Percentiles rank a stretch among this genome's conserved stretches.
These are phyloP conservation scores for Elsinoe australis DNA, from an alignment of 2,329 filamentous ascomycete genomes.

Conservation along the genomic window DNA sequence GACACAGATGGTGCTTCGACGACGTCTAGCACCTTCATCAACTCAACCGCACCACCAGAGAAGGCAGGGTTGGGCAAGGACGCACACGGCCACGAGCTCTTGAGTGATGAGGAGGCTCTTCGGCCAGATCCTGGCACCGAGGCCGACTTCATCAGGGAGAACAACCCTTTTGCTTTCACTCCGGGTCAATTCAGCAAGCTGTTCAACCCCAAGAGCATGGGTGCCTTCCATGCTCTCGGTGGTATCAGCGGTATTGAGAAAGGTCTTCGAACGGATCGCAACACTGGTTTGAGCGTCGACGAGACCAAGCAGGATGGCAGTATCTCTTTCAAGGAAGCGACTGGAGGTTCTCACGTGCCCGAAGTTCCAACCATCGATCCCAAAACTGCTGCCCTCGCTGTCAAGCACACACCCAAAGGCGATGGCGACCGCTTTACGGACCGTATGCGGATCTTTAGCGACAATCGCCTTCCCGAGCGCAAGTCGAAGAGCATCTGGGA, in stretches of 20 bases:
- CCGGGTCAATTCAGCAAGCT: constrained; percentile 75
- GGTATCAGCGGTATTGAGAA: constrained; percentile 66
- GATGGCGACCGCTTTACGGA: constrained; percentile 45
- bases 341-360: constrained; percentile 9
- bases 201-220: constrained; percentile 69
- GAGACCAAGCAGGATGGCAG: constrained; percentile 57
- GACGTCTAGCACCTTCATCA: constrained; percentile 52
- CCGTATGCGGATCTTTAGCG: constrained; percentile 61
- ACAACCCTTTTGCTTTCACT: constrained; percentile 80
- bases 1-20: constrained; percentile 54
- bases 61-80: constrained; percentile 27
- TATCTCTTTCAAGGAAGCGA: constrained; percentile 61
- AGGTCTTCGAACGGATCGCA: constrained; percentile 59
- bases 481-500: constrained; percentile 63
- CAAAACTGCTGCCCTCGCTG: constrained; percentile 24
- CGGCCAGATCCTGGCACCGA: constrained; percentile 69
- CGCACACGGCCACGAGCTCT: constrained; percentile 43
- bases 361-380: constrained; percentile 20
- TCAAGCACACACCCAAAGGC: constrained; percentile 23
- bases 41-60: constrained; percentile 27
- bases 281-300: constrained; percentile 61
- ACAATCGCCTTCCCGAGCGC: constrained; percentile 61
- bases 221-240: constrained; percentile 67
- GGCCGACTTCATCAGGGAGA: constrained; percentile 62
- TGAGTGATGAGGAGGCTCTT: constrained; percentile 61